Percentiles rank a stretch among this genome's conserved stretches.
Conservation (phyloP, 2,329 filamentous ascomycete species). For the Aphanoascus verrucosus region DNA sequence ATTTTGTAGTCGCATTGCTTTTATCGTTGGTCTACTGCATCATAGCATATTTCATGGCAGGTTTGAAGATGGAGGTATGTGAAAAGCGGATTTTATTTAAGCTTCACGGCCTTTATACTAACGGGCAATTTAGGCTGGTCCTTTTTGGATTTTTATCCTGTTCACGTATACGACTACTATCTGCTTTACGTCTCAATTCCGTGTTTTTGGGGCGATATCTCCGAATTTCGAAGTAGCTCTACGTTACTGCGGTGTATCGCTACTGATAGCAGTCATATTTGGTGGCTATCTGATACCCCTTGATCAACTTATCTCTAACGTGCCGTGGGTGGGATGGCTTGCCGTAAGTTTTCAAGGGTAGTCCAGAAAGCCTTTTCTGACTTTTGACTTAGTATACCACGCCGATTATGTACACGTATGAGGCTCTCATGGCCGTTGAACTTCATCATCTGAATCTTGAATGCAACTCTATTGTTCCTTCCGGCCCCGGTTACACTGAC, state of each 20-base stretch:
- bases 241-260: conserved; percentile 47
- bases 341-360: conserved; percentile 17
- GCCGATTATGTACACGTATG: conserved; percentile 48
- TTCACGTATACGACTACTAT: conserved; percentile 50
- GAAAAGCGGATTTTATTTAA: not conserved
- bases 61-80: conserved; percentile 8
- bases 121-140: conserved; percentile 34
- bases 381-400: conserved; percentile 64
- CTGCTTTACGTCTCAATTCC: conserved; percentile 50
- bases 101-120: too few relatives aligned
- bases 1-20: conserved; percentile 50
- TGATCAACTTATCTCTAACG: conserved; percentile 43
- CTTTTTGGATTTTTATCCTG: conserved; percentile 54
- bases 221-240: conserved; percentile 53
- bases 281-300: conserved; percentile 54
- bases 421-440: conserved; percentile 54
- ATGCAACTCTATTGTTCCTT: conserved; percentile 47
- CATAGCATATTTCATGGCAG: conserved; percentile 49
- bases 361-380: conserved; percentile 55
- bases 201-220: conserved; percentile 50
- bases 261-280: conserved; percentile 50
- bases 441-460: conserved; percentile 45
- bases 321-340: conserved; percentile 54
- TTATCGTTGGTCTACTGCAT: conserved; percentile 52
- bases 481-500: conserved; percentile 38